phyloP scores from a whole-genome alignment of 2,329 filamentous ascomycete genomes.

The Neofusicoccum sp. region DNA sequence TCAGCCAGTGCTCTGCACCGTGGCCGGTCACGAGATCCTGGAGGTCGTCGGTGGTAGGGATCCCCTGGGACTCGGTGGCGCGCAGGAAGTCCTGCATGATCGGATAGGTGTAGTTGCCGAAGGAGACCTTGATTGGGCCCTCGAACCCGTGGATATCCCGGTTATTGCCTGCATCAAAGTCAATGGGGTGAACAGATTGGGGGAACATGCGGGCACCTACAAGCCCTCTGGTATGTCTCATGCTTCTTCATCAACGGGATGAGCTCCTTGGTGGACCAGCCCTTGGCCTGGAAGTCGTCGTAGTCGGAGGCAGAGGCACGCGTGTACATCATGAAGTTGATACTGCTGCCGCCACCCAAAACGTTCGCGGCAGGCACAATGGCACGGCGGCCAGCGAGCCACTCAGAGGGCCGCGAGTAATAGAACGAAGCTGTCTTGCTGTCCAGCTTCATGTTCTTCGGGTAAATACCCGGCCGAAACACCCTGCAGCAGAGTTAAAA shows the following conservation, averaged over 20 bases:
- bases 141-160: slow-evolving; percentile 72
- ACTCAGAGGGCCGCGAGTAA: slow-evolving; percentile 71
- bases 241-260: slow-evolving; percentile 77
- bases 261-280: slow-evolving; percentile 75
- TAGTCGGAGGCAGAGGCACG: slow-evolving; percentile 70
- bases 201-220: slow-evolving; percentile 34
- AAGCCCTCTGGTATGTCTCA: slow-evolving; percentile 69
- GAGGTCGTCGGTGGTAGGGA: slow-evolving; percentile 72
- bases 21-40: slow-evolving; percentile 67
- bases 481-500: slow-evolving; percentile 49
- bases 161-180: slow-evolving; percentile 39
- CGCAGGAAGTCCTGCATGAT: slow-evolving; percentile 79
- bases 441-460: slow-evolving; percentile 76
- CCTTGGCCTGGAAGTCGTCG: slow-evolving; percentile 75
- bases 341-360: slow-evolving; percentile 69
- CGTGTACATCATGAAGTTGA: slow-evolving; percentile 81
- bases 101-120: slow-evolving; percentile 75
- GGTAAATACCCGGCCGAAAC: slow-evolving; percentile 72
- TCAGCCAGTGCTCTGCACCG: slow-evolving; percentile 79
- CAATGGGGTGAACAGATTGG: not conserved
- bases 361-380: slow-evolving; percentile 74
- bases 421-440: slow-evolving; percentile 82
- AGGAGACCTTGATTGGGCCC: slow-evolving; percentile 79
- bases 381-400: slow-evolving; percentile 67
- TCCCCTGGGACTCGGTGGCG: slow-evolving; percentile 69